phyloP scores from a whole-genome alignment of 2,329 filamentous ascomycete species.

The Ceratocystiopsis minuta region DNA sequence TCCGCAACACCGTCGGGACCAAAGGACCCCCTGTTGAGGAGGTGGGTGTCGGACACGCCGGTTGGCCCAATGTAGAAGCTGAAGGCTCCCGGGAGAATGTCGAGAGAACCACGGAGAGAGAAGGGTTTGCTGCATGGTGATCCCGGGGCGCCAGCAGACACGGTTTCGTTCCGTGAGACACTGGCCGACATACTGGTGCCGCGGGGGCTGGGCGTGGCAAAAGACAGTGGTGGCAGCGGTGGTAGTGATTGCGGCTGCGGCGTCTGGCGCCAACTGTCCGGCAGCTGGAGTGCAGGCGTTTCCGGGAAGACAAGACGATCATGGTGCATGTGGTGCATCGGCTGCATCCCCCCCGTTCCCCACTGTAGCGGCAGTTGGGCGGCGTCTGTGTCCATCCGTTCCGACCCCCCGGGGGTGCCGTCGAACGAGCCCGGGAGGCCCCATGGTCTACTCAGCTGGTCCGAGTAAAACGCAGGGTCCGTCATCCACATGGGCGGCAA shows the following conservation, averaged over 20 bases:
- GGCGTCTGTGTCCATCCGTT: not conserved
- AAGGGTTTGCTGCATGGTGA: not conserved
- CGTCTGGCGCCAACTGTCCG: not conserved
- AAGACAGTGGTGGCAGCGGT: not conserved
- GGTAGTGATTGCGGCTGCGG: not conserved
- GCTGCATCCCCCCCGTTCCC: not conserved
- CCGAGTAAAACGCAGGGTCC: not conserved
- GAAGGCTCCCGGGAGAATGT: slow-evolving; percentile 6
- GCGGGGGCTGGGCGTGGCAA: not conserved
- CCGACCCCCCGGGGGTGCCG: not conserved
- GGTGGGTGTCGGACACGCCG: slow-evolving; percentile 5
- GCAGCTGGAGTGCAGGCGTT: not conserved
- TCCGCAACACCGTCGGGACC: not conserved
- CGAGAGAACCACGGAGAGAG: slow-evolving; percentile 4
- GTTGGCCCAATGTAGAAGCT: slow-evolving; percentile 9
- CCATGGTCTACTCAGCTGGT: not conserved
- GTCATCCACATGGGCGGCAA: not conserved
- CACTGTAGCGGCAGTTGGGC: not conserved
- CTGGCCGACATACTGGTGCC: not conserved
- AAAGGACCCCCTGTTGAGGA: slow-evolving; percentile 2
- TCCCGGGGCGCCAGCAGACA: too few relatives aligned
- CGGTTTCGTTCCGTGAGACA: too few relatives aligned
- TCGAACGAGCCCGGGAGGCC: not conserved
- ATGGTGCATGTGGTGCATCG: not conserved
- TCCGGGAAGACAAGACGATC: not conserved